These are phyloP conservation scores for Gliomastix tumulicola DNA, from an alignment of 2,329 filamentous ascomycete species.

Conservation along the genomic window DNA sequence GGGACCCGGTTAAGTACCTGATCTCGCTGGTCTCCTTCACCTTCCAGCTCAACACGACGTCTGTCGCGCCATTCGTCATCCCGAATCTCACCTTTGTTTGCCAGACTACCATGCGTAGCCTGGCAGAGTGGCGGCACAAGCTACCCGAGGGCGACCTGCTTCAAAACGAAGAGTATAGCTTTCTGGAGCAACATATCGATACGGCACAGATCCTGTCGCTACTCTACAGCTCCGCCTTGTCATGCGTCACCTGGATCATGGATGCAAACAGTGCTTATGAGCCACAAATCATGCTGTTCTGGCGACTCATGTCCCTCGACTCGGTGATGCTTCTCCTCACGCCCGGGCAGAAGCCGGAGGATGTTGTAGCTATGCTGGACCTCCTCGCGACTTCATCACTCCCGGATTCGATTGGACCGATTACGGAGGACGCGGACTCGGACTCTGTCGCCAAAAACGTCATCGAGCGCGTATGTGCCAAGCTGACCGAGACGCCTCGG, in stretches of 20 bases:
- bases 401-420: constrained; percentile 55
- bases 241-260: constrained; percentile 38
- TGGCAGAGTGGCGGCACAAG: constrained; percentile 51
- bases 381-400: constrained; percentile 62
- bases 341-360: constrained; percentile 54
- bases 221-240: constrained; percentile 56
- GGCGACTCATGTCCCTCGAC: constrained; percentile 59
- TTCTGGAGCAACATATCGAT: constrained; percentile 49
- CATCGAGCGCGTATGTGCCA: constrained; percentile 56
- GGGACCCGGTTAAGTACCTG: constrained; percentile 58
- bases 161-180: constrained; percentile 25
- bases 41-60: constrained; percentile 52
- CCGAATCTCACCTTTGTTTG: constrained; percentile 47
- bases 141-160: constrained; percentile 39
- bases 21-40: constrained; percentile 58
- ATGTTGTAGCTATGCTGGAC: constrained; percentile 58
- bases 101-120: constrained; percentile 52
- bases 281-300: constrained; percentile 43
- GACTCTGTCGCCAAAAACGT: constrained; percentile 36
- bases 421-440: constrained; percentile 37
- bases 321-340: constrained; percentile 62
- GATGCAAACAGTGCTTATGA: constrained; percentile 16
- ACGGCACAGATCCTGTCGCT: constrained; percentile 57
- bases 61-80: constrained; percentile 52
- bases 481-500: constrained; percentile 50